These are phyloP conservation scores for Alternaria rosae DNA, from an alignment of 2,329 filamentous ascomycete species.

Conservation along the genomic window DNA sequence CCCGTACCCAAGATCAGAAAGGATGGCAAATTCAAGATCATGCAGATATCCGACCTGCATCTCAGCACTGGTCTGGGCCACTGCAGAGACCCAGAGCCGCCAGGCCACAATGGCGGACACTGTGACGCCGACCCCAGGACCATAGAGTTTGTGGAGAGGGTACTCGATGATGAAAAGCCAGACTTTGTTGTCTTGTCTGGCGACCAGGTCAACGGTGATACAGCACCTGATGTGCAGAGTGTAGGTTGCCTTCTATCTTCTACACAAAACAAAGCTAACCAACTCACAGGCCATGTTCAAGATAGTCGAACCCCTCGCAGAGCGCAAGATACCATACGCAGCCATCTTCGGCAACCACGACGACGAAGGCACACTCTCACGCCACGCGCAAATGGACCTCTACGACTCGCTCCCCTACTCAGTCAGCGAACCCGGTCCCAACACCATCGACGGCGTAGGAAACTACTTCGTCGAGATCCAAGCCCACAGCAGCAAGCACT, in stretches of 20 bases:
- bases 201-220: slow-evolving; percentile 95
- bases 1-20: slow-evolving; percentile 80
- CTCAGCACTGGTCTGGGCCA: slow-evolving; percentile 85
- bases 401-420: slow-evolving; percentile 89
- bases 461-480: slow-evolving; percentile 95
- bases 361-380: slow-evolving; percentile 83
- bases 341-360: slow-evolving; percentile 98
- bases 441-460: slow-evolving; percentile 85
- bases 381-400: slow-evolving; percentile 81
- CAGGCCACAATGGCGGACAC: slow-evolving; percentile 72
- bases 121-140: slow-evolving; percentile 94
- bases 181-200: slow-evolving; percentile 91
- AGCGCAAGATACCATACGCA: slow-evolving; percentile 89
- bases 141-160: slow-evolving; percentile 81
- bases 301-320: slow-evolving; percentile 81
- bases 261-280: slow-evolving; percentile 16
- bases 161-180: slow-evolving; percentile 92
- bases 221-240: slow-evolving; percentile 87
- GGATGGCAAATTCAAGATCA: slow-evolving; percentile 94
- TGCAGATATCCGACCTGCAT: slow-evolving; percentile 95
- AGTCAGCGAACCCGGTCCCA: slow-evolving; percentile 82
- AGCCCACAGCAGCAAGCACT: slow-evolving; percentile 82
- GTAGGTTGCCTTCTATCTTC: slow-evolving; percentile 54
- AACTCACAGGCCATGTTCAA: slow-evolving; percentile 81
- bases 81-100: slow-evolving; percentile 87